These are phyloP conservation scores for Coemansia sp. DNA, from an alignment of 192 early-diverging fungal genomes.

Conservation along the genomic window DNA sequence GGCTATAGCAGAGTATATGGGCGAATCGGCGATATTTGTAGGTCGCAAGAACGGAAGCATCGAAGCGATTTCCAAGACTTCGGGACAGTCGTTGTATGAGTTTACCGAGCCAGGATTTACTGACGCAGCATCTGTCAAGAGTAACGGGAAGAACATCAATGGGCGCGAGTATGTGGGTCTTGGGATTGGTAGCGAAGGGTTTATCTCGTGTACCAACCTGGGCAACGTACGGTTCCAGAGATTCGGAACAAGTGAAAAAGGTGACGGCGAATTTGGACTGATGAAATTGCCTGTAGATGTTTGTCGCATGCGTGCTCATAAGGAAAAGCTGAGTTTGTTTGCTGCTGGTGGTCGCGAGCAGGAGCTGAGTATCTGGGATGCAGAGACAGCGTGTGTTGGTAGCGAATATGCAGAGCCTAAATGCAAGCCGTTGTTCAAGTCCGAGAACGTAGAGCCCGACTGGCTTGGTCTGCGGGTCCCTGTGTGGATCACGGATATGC, in stretches of 20 bases:
- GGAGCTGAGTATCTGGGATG: constrained; percentile 75
- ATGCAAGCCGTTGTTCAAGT: constrained; percentile 63
- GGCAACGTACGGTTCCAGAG: constrained; percentile 44
- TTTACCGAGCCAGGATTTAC: constrained; percentile 27
- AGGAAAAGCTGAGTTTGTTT: constrained; percentile 63
- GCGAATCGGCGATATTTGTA: constrained; percentile 24
- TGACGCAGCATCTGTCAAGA: constrained; percentile 17
- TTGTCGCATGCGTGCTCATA: constrained; percentile 69
- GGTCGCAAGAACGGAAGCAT: constrained; percentile 36
- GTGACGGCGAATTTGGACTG: constrained; percentile 9
- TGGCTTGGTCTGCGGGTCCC: constrained; percentile 78
- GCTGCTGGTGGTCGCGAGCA: constrained; percentile 85
- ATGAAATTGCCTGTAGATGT: constrained; percentile 57
- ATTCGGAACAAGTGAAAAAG: constrained; percentile 11
- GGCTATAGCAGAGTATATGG: constrained; percentile 11
- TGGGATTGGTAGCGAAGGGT: constrained; percentile 13
- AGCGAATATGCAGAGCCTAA: constrained; percentile 24
- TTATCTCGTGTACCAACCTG: constrained; percentile 45
- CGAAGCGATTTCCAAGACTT: constrained; percentile 22
- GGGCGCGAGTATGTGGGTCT: constrained; percentile 28
- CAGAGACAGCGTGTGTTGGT: constrained; percentile 10
- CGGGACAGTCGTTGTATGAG: constrained; percentile 17
- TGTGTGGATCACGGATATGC: constrained; percentile 85
- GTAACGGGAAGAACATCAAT: constrained; percentile 27
- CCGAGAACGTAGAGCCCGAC: constrained; percentile 85